Conservation (phyloP, 768 basidiomycete genomes). For the Tephrocybe sp. region DNA sequence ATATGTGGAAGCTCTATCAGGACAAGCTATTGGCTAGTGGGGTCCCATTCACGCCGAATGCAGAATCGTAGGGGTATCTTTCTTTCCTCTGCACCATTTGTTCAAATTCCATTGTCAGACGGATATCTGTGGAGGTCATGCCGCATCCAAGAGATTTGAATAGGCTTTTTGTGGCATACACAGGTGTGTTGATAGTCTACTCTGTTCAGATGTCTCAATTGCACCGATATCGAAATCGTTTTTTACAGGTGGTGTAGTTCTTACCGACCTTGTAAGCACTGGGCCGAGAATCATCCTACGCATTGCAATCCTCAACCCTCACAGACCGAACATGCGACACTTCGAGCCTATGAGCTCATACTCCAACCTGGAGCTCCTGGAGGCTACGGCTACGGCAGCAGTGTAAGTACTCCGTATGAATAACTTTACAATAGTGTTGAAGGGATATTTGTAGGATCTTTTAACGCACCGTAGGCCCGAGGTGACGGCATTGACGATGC, state of each 20-base stretch:
- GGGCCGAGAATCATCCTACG: background rate
- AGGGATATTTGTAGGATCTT: conserved; percentile 44
- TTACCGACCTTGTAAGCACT: conserved; percentile 53
- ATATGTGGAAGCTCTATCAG: conserved; percentile 74
- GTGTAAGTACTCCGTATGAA: conserved; percentile 46
- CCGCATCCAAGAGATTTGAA: conserved; percentile 74
- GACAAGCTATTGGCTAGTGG: conserved; percentile 46
- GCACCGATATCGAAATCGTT: background rate
- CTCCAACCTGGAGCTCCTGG: conserved; percentile 83
- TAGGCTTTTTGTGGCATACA: conserved; percentile 70
- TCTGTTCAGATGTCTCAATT: background rate
- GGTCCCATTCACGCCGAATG: conserved; percentile 31
- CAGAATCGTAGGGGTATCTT: conserved; percentile 30
- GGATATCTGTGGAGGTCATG: conserved; percentile 56
- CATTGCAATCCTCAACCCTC: conserved; percentile 1
- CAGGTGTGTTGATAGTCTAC: conserved; percentile 41
- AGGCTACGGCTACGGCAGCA: conserved; percentile 57
- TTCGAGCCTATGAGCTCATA: conserved; percentile 65
- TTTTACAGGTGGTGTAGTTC: conserved; percentile 52
- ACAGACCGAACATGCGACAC: conserved; percentile 46
- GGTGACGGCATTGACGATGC: conserved; percentile 70
- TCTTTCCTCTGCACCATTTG: background rate
- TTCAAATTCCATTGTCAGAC: conserved; percentile 26
- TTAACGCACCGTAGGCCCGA: conserved; percentile 64
- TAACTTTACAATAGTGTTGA: too few species aligned